Conservation (phyloP, 2,329 filamentous ascomycete genomes). For the Colletotrichum cordylinicola region DNA sequence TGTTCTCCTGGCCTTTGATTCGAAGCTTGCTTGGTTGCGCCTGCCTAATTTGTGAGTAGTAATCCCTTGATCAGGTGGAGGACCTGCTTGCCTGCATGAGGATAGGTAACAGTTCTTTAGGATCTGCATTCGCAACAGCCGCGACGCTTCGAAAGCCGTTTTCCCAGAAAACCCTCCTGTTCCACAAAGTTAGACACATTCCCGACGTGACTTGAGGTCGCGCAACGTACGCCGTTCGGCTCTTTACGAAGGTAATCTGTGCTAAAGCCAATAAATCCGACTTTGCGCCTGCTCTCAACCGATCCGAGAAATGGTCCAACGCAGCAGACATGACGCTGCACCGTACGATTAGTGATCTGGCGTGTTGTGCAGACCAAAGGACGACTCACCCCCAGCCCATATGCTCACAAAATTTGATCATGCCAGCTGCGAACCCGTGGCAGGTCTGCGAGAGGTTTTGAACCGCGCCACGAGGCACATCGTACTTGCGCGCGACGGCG, state of each 20-base stretch:
- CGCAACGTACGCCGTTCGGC: slow-evolving; percentile 67
- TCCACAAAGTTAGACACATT: slow-evolving; percentile 3
- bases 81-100: slow-evolving; percentile 65
- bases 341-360: not conserved
- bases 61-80: not conserved
- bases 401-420: slow-evolving; percentile 79
- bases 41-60: slow-evolving; percentile 37
- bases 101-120: slow-evolving; percentile 72
- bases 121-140: slow-evolving; percentile 71
- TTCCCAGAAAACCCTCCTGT: slow-evolving; percentile 70
- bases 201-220: not conserved
- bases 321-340: slow-evolving; percentile 70
- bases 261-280: slow-evolving; percentile 74
- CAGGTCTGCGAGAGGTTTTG: slow-evolving; percentile 78
- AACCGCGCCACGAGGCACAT: slow-evolving; percentile 71
- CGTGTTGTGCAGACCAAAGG: not conserved
- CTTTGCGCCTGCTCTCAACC: slow-evolving; percentile 74
- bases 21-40: slow-evolving; percentile 71
- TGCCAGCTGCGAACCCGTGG: slow-evolving; percentile 79
- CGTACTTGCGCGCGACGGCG: slow-evolving; percentile 72
- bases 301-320: slow-evolving; percentile 77
- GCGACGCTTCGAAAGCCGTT: slow-evolving; percentile 75
- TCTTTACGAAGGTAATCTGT: slow-evolving; percentile 78
- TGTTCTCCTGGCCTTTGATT: slow-evolving; percentile 59
- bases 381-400: slow-evolving; percentile 72